Evolutionary conservation across 306 rosid genomes (phyloP), one percentile per base, ranked within the genome.

Genomic region (barrel medic (Medicago truncatula)): DNA sequence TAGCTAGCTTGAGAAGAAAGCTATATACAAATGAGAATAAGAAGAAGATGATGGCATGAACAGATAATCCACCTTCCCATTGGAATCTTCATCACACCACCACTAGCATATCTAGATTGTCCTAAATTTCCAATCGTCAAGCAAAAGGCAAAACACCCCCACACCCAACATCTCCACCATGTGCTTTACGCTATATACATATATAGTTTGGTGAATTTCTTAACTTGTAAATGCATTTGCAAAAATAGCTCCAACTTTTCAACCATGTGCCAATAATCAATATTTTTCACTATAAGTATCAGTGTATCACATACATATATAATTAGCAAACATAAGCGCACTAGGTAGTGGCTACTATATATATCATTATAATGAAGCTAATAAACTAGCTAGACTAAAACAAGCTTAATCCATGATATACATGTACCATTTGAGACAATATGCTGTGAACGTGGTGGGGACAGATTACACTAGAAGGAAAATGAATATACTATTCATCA

Each of bases 401-500:
- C 53, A 47, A 47, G 14, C 8, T 14, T 47, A 14, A 13, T 47
- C 53, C 13, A 41, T 41, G 47, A 12, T 41, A n/a, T 3, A 12
- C 10, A n/a, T 3, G n/a, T 4, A 14, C 4, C 15, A 44, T 44
- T 17, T 7, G 25, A 56, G 15, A 0, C 9, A 49, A 49, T 49
- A 15, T n/a, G 9, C 4, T 47, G 28, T 63, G 49, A 36, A 36
- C 47, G 13, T 60, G 18, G 66, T 62, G 67, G 67, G 67, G 67
- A 28, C 40, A 60, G 17, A 14, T 60, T 60, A 80, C 54, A 73
- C 78, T 80, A 67, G 57, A 81, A 84, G 83, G 67, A 4, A 77
- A 69, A 80, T 68, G 49, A 62, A 71, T 73, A 75, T 17, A 52
- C 41, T 16, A 56, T 53, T 68, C 62, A 70, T 83, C 76, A 58